Evolutionary conservation across 2,329 filamentous ascomycete species (phyloP).

Genomic region (Penicillium oxalicum): DNA sequence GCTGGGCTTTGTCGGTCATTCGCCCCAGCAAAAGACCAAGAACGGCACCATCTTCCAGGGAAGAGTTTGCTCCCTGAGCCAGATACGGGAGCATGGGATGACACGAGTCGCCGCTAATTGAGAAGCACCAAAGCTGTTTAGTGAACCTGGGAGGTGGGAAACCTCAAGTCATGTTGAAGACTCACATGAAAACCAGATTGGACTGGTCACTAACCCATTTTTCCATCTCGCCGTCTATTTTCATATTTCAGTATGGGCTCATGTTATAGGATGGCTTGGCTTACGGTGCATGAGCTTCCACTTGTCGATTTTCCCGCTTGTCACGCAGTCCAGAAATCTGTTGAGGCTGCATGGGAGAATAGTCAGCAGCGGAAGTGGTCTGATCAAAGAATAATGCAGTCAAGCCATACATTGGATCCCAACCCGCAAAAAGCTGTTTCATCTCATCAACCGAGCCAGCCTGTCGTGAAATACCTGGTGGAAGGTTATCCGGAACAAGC

Average conservation of each 20-base stretch:
- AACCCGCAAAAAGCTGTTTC: conserved; percentile 53
- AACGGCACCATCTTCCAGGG: conserved; percentile 63
- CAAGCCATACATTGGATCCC: conserved; percentile 52
- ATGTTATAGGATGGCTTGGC: neutral
- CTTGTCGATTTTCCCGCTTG: conserved; percentile 51
- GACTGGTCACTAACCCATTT: conserved; percentile 51
- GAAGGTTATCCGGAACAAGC: conserved; percentile 58
- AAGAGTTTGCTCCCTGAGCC: conserved; percentile 62
- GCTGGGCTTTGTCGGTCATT: conserved; percentile 39
- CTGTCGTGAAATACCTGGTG: conserved; percentile 47
- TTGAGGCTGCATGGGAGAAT: conserved; percentile 22
- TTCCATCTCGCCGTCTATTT: conserved; percentile 45
- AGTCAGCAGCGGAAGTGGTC: neutral
- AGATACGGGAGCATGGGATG: conserved; percentile 60
- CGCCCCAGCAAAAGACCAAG: conserved; percentile 54
- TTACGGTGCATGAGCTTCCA: conserved; percentile 58
- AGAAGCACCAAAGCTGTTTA: neutral
- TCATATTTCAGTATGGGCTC: neutral
- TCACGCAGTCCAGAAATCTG: conserved; percentile 46
- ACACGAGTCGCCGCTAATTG: conserved; percentile 50
- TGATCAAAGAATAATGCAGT: too few relatives aligned
- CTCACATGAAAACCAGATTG: conserved; percentile 44
- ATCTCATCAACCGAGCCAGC: conserved; percentile 56
- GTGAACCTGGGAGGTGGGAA: neutral
- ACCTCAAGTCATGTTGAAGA: neutral